Conservation (phyloP, 768 basidiomycete species). For the Boletellus sp. region DNA sequence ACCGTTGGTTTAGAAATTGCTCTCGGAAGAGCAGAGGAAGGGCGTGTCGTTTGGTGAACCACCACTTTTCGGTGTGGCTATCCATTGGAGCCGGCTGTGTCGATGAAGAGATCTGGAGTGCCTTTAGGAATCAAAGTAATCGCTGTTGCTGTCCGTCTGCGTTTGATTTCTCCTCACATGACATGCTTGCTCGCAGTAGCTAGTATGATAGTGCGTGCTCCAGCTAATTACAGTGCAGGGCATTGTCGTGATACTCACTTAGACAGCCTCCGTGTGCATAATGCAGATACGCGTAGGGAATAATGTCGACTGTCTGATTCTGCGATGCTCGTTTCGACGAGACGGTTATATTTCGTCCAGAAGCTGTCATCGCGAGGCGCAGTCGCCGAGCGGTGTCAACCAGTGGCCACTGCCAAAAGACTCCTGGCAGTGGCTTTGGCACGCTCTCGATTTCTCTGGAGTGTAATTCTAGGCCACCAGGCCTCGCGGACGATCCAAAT, state of each 20-base stretch:
- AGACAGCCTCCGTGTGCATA: slow-evolving; percentile 20
- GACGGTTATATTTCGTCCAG: background rate
- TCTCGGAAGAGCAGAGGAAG: slow-evolving; percentile 32
- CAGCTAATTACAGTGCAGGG: slow-evolving; percentile 13
- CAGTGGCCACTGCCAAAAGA: background rate
- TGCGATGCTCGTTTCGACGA: background rate
- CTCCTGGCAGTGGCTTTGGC: background rate
- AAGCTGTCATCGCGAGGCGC: background rate
- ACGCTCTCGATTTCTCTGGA: no score
- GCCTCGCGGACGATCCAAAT: no score
- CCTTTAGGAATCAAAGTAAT: slow-evolving; percentile 12
- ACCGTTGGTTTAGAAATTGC: slow-evolving; percentile 30
- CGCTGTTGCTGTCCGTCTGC: slow-evolving; percentile 14
- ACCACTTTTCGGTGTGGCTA: background rate
- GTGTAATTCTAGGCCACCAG: no score
- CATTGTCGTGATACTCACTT: slow-evolving; percentile 7
- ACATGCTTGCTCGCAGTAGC: background rate
- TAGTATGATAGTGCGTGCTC: background rate
- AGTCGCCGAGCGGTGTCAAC: background rate
- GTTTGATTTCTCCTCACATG: background rate
- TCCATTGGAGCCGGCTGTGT: background rate
- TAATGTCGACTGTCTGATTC: no score
- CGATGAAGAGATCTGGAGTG: slow-evolving; percentile 1
- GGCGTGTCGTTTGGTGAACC: slow-evolving; percentile 29
- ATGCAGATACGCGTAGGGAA: background rate